phyloP scores from a whole-genome alignment of 306 rosid genomes.

The Malus asiatica region DNA sequence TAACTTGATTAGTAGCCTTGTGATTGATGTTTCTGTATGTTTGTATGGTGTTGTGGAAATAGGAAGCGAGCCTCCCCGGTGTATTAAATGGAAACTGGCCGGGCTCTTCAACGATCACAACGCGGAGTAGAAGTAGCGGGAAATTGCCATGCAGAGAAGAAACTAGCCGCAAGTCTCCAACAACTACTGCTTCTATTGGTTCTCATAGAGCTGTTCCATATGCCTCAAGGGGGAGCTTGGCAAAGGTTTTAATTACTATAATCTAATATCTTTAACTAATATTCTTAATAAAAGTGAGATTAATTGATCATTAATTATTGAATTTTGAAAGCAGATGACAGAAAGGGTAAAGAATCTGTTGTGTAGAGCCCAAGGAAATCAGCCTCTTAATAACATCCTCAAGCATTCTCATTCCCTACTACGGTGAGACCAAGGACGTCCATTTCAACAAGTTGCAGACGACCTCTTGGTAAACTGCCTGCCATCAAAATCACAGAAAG shows the following conservation, averaged over 20 bases:
- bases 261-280: neutral
- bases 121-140: slow-evolving; percentile 61
- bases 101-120: slow-evolving; percentile 41
- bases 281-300: neutral
- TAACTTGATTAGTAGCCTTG: neutral
- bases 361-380: slow-evolving; percentile 60
- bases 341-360: slow-evolving; percentile 51
- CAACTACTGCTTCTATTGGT: slow-evolving; percentile 24
- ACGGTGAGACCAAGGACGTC: slow-evolving; percentile 27
- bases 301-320: neutral
- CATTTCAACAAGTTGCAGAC: neutral
- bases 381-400: slow-evolving; percentile 43
- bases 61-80: slow-evolving; percentile 89
- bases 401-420: slow-evolving; percentile 75
- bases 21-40: neutral
- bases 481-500: neutral
- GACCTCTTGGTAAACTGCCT: neutral
- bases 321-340: slow-evolving; percentile 47
- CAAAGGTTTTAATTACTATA: slow-evolving; percentile 36
- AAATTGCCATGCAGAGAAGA: slow-evolving; percentile 58
- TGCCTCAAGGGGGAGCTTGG: slow-evolving; percentile 50
- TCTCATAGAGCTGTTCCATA: slow-evolving; percentile 69
- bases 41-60: neutral
- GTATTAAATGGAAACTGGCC: slow-evolving; percentile 37
- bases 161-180: slow-evolving; percentile 59